A percentile compares a stretch with the other conserved stretches of the same genome.
Conservation (phyloP, 208 protist species). For the Angomonas deanei region DNA sequence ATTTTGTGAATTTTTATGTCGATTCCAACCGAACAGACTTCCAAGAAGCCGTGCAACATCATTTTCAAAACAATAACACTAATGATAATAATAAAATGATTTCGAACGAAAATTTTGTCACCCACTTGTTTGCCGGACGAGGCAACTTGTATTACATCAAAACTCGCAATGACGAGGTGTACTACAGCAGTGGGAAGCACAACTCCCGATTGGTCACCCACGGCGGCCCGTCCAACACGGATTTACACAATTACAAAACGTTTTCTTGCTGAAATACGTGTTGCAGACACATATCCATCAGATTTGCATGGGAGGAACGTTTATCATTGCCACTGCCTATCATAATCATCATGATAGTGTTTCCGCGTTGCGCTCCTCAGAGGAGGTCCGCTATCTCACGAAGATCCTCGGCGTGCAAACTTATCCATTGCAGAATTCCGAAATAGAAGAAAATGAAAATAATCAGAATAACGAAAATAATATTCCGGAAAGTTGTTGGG, state of each 20-base stretch:
- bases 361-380: not conserved
- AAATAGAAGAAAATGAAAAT: not conserved
- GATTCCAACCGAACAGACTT: not conserved
- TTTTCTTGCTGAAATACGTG: not conserved
- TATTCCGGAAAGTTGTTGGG: slow-evolving; percentile 21
- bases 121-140: slow-evolving; percentile 37
- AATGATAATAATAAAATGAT: slow-evolving; percentile 5
- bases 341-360: not conserved
- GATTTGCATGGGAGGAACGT: not conserved
- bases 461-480: not conserved
- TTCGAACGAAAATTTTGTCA: slow-evolving; percentile 10
- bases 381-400: not conserved
- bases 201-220: slow-evolving; percentile 30
- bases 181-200: slow-evolving; percentile 82
- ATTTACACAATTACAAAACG: not conserved
- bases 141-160: slow-evolving; percentile 37
- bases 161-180: slow-evolving; percentile 22
- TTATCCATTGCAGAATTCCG: too few relatives aligned
- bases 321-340: not conserved
- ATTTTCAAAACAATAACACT: not conserved
- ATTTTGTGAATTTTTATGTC: too few relatives aligned
- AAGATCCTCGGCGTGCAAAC: too few relatives aligned
- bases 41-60: not conserved
- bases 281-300: not conserved
- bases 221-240: not conserved